These are phyloP conservation scores for Aspergillus indologenus DNA, from an alignment of 495 filamentous ascomycete species.

Conservation along the genomic window DNA sequence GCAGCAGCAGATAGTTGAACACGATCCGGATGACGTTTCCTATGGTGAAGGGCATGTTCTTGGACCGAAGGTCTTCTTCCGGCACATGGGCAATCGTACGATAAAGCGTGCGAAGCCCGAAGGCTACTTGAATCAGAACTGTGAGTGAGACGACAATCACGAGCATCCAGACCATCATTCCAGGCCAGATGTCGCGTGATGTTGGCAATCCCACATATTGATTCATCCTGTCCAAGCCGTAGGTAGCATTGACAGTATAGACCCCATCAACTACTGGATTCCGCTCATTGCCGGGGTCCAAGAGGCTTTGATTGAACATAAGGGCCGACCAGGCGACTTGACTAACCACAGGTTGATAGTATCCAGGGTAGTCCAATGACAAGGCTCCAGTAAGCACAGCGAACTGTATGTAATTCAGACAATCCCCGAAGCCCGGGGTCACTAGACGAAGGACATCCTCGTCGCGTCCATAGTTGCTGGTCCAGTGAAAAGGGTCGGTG, in stretches of 20 bases:
- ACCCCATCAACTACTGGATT: conserved; percentile 76
- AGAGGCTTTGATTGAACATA: conserved; percentile 91
- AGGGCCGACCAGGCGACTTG: conserved; percentile 82
- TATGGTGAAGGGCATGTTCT: conserved; percentile 89
- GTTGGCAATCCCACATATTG: conserved; percentile 81
- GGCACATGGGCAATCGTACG: conserved; percentile 65
- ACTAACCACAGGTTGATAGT: conserved; percentile 86
- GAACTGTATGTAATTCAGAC: conserved; percentile 95
- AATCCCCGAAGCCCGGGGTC: conserved; percentile 95
- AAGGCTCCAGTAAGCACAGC: conserved; percentile 82
- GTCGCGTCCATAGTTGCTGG: conserved; percentile 93
- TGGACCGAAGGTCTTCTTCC: conserved; percentile 81
- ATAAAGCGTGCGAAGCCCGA: conserved; percentile 69
- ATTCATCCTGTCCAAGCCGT: conserved; percentile 74
- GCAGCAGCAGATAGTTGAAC: conserved; percentile 87
- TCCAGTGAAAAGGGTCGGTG: conserved; percentile 85
- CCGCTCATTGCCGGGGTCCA: conserved; percentile 60
- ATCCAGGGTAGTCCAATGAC: conserved; percentile 87
- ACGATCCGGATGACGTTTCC: conserved; percentile 86
- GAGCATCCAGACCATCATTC: conserved; percentile 82
- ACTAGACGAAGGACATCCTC: conserved; percentile 88
- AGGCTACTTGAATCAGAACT: conserved; percentile 74
- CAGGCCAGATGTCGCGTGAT: conserved; percentile 84
- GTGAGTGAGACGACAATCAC: conserved; percentile 66
- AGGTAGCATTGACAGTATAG: conserved; percentile 65